These are phyloP conservation scores for Nannochloris sp. DNA, from an alignment of 139 green algal species.

Conservation along the genomic window DNA sequence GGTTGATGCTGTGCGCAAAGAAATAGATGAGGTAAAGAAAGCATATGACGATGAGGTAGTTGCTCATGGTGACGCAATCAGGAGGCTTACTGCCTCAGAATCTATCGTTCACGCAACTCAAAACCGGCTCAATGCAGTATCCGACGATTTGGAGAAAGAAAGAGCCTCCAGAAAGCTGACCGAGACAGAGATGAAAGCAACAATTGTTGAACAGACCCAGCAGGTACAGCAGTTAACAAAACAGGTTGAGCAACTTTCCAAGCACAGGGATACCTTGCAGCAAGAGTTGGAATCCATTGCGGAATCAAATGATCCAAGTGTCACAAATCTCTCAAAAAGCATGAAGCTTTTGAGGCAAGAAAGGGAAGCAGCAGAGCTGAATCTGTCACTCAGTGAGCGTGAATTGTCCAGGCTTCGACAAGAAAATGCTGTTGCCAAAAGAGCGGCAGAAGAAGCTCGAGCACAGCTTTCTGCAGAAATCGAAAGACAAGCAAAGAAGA, in stretches of 20 bases:
- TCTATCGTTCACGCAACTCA: background rate
- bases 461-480: conserved; percentile 21
- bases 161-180: background rate
- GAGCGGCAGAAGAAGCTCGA: conserved; percentile 26
- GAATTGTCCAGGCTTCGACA: conserved; percentile 26
- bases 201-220: conserved; percentile 14
- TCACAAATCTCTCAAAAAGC: conserved; percentile 24
- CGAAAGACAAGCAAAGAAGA: conserved; percentile 16
- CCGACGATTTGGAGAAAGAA: background rate
- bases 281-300: conserved; percentile 33
- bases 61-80: conserved; percentile 30
- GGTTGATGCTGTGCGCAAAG: background rate
- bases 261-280: conserved; percentile 36
- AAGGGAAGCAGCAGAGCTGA: conserved; percentile 32
- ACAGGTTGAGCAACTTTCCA: conserved; percentile 9
- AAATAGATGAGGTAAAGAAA: conserved; percentile 20
- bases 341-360: conserved; percentile 37
- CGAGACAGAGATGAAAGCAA: background rate
- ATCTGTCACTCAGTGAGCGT: conserved; percentile 32
- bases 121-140: background rate
- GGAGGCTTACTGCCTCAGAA: background rate
- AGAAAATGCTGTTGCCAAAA: conserved; percentile 15
- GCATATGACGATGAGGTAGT: conserved; percentile 37
- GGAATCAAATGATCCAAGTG: conserved; percentile 8
- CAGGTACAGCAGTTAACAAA: conserved; percentile 9